phyloP scores from a whole-genome alignment of 2,329 filamentous ascomycete species.

The Aspergillus versicolor region DNA sequence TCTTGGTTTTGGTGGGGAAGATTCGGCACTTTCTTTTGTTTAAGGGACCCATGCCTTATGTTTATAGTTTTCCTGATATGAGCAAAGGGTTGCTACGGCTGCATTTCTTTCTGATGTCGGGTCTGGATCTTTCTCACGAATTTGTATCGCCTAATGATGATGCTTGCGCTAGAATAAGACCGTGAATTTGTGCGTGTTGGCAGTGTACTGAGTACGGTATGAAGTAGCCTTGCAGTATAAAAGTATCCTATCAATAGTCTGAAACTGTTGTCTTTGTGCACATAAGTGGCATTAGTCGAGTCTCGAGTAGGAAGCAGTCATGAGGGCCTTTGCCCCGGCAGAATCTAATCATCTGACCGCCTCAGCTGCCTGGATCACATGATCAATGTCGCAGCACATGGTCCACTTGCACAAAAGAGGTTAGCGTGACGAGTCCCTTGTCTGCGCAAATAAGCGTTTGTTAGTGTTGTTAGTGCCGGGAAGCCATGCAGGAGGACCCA shows the following conservation, averaged over 20 bases:
- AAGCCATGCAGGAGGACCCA: too few species aligned
- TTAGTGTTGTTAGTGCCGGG: neutral
- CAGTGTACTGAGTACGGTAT: conserved; percentile 8
- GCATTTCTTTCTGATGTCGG: conserved; percentile 17
- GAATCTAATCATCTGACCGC: neutral
- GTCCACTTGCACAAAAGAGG: neutral
- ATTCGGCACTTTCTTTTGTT: conserved; percentile 9
- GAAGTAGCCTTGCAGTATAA: neutral
- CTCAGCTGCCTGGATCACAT: neutral
- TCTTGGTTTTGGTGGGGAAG: conserved; percentile 16
- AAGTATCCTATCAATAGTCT: too few species aligned
- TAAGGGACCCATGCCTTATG: conserved; percentile 13
- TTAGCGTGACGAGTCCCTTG: neutral
- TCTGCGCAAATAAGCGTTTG: neutral
- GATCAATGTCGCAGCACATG: neutral
- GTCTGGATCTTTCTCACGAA: conserved; percentile 21
- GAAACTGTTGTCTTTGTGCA: too few species aligned
- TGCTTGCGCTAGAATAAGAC: conserved; percentile 18
- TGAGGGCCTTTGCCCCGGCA: neutral
- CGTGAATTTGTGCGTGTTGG: conserved; percentile 2
- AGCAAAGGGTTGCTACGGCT: conserved; percentile 12
- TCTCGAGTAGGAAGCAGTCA: too few species aligned
- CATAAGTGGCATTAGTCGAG: too few species aligned
- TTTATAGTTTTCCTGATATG: conserved; percentile 16
- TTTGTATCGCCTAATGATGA: conserved; percentile 28